Percentiles rank a stretch among this genome's conserved stretches.
These are phyloP conservation scores for Phaseolus coccineus DNA, from an alignment of 331 rosid species.

Conservation along the genomic window DNA sequence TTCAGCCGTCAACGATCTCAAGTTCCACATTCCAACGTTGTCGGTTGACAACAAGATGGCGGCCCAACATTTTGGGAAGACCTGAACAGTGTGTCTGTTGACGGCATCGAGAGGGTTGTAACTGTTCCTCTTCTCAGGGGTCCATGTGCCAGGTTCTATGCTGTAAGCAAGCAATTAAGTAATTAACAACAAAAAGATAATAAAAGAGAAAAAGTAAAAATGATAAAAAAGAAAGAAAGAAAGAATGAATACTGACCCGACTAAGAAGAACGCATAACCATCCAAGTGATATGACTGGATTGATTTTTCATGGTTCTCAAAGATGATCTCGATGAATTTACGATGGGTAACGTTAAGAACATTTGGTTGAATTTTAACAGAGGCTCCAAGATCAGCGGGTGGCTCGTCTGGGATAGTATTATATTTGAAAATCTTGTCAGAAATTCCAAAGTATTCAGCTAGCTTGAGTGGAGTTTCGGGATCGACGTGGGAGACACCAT, in stretches of 20 bases:
- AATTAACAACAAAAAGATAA: too few species aligned
- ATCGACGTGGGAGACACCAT: constrained; percentile 75
- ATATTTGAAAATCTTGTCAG: constrained; percentile 54
- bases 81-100: constrained; percentile 71
- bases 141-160: constrained; percentile 72
- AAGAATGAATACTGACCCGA: not conserved
- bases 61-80: constrained; percentile 80
- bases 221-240: too few species aligned
- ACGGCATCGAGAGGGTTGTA: constrained; percentile 76
- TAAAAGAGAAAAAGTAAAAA: too few species aligned
- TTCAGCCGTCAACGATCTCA: constrained; percentile 61
- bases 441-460: constrained; percentile 55
- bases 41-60: constrained; percentile 61
- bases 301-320: constrained; percentile 66
- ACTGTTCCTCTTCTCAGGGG: constrained; percentile 57
- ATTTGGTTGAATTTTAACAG: constrained; percentile 38
- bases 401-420: constrained; percentile 46
- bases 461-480: constrained; percentile 72
- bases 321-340: constrained; percentile 61
- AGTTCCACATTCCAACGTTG: constrained; percentile 80
- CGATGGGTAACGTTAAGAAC: constrained; percentile 50
- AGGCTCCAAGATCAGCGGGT: constrained; percentile 5
- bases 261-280: constrained; percentile 74
- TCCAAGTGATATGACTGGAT: constrained; percentile 69
- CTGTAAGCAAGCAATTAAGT: constrained; percentile 29